These are phyloP conservation scores for Colletotrichum melonis DNA, from an alignment of 2,329 filamentous ascomycete genomes.

Conservation along the genomic window DNA sequence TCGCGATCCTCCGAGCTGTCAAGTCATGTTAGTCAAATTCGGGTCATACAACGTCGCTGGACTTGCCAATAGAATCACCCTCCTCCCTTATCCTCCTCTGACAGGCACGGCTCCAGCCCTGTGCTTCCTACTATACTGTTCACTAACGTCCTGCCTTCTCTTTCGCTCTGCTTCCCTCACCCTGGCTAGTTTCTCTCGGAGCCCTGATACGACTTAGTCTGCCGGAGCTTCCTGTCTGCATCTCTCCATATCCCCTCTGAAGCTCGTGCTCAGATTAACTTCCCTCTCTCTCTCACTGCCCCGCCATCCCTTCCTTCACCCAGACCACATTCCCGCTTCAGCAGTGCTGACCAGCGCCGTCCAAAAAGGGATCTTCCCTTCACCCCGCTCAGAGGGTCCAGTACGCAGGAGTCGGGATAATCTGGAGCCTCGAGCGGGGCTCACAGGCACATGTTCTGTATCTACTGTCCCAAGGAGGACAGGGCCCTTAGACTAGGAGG, in stretches of 20 bases:
- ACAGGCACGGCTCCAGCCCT: constrained; percentile 3
- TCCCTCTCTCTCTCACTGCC: constrained; percentile 10
- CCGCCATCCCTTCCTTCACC: constrained; percentile 33
- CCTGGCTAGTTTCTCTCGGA: constrained; percentile 18
- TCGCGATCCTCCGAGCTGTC: constrained; percentile 9
- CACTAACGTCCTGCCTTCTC: constrained; percentile 1
- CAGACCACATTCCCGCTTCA: constrained; percentile 11
- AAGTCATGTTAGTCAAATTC: constrained; percentile 21
- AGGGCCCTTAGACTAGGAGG: constrained; percentile 16
- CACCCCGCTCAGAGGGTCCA: constrained; percentile 9
- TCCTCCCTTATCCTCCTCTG: constrained; percentile 17
- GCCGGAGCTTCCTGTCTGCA: constrained; percentile 30
- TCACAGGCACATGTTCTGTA: constrained; percentile 8
- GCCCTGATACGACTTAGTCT: constrained; percentile 33
- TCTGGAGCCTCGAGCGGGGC: constrained; percentile 7
- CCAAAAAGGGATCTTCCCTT: constrained; percentile 15
- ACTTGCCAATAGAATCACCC: constrained; percentile 21
- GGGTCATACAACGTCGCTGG: background rate
- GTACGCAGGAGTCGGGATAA: background rate
- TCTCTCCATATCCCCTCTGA: constrained; percentile 15
- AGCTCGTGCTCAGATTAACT: constrained; percentile 15
- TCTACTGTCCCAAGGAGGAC: constrained; percentile 19
- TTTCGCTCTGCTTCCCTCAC: constrained; percentile 6
- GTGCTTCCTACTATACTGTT: background rate
- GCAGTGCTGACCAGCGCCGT: background rate